A percentile compares a stretch with the other conserved stretches of the same genome.
Conservation (phyloP, 73 alveolate genomes). For the Blepharisma stoltei region DNA sequence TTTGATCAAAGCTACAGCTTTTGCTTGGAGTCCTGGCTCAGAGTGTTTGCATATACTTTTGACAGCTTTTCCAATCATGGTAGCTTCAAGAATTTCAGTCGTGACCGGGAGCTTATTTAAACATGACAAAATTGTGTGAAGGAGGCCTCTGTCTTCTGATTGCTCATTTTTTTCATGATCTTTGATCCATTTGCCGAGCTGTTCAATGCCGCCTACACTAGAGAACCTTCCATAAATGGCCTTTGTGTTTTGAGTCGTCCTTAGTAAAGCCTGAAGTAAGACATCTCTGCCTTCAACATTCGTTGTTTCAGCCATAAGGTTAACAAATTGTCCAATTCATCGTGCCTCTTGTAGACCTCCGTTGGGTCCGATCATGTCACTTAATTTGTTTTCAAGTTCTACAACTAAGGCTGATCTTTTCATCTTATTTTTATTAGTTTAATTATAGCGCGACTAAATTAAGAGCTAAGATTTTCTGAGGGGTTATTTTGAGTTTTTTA, state of each 20-base stretch:
- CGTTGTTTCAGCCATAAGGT: slow-evolving; percentile 6
- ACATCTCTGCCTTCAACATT: neutral
- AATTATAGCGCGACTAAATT: too few species aligned
- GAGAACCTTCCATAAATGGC: slow-evolving; percentile 1
- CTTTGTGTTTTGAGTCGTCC: neutral
- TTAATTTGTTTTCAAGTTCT: neutral
- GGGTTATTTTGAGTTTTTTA: too few species aligned
- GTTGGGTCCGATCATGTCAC: neutral
- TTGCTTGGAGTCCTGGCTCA: slow-evolving; percentile 17
- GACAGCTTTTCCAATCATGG: slow-evolving; percentile 9
- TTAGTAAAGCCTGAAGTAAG: neutral
- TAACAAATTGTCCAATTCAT: neutral
- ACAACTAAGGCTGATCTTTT: slow-evolving; percentile 13
- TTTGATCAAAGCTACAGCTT: neutral
- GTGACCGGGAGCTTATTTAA: slow-evolving; percentile 29
- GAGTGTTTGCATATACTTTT: neutral
- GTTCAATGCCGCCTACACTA: slow-evolving; percentile 24
- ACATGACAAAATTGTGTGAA: slow-evolving; percentile 9
- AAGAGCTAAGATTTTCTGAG: too few species aligned
- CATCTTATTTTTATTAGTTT: slow-evolving; percentile 13
- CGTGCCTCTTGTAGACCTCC: slow-evolving; percentile 21
- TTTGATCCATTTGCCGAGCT: neutral
- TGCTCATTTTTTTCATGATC: neutral
- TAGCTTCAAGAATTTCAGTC: neutral
- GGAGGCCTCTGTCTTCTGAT: neutral